Evolutionary conservation across 306 rosid genomes (phyloP).

Genomic region (Vicia villosa): DNA sequence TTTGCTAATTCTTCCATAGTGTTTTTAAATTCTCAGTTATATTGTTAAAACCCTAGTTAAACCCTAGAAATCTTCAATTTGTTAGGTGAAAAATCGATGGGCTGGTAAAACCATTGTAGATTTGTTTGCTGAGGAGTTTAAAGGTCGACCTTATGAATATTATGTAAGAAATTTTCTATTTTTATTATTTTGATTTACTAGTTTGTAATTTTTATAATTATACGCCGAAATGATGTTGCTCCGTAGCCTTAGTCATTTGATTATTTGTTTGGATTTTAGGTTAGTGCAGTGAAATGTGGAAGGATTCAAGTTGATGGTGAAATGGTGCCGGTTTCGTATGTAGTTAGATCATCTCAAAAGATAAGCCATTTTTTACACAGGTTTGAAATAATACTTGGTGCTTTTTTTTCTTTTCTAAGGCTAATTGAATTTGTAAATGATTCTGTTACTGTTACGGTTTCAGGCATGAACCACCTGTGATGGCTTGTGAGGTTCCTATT

Average conservation of each 20-base stretch:
- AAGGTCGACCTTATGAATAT: slow-evolving; percentile 85
- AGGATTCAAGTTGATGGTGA: slow-evolving; percentile 54
- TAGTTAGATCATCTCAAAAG: slow-evolving; percentile 74
- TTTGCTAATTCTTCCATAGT: background rate
- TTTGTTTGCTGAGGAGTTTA: slow-evolving; percentile 86
- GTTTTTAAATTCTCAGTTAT: background rate
- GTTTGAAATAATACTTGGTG: slow-evolving; percentile 43
- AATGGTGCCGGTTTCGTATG: slow-evolving; percentile 42
- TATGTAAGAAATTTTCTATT: slow-evolving; percentile 46
- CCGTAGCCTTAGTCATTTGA: background rate
- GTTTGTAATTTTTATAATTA: too few relatives aligned
- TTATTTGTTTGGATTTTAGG: slow-evolving; percentile 20
- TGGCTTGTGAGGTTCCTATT: slow-evolving; percentile 64
- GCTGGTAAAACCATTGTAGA: slow-evolving; percentile 87
- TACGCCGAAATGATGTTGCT: background rate
- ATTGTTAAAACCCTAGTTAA: slow-evolving; percentile 40
- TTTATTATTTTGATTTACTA: background rate
- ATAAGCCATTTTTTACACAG: slow-evolving; percentile 87
- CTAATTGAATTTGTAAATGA: slow-evolving; percentile 41
- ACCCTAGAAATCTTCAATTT: slow-evolving; percentile 34
- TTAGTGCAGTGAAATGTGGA: slow-evolving; percentile 50
- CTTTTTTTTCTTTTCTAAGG: slow-evolving; percentile 14
- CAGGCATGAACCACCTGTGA: slow-evolving; percentile 93
- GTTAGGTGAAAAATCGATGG: slow-evolving; percentile 89
- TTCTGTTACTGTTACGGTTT: slow-evolving; percentile 28